These are phyloP conservation scores for Sporothrix phasma DNA, from an alignment of 2,329 filamentous ascomycete genomes.

Conservation along the genomic window DNA sequence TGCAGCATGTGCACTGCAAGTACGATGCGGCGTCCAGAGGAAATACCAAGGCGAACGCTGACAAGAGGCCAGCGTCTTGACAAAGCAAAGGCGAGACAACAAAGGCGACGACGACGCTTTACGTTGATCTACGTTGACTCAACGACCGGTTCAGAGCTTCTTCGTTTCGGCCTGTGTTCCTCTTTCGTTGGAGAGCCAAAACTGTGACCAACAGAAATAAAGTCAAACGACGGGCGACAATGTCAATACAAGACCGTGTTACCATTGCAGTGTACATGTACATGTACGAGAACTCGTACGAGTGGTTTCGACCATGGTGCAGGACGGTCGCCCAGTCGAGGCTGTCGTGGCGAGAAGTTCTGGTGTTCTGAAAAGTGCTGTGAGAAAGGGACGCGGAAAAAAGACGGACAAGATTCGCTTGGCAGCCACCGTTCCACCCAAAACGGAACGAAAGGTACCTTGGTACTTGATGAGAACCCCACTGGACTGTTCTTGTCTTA, in stretches of 20 bases:
- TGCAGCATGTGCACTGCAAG: too few relatives aligned
- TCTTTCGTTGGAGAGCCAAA: neutral
- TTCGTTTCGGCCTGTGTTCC: neutral
- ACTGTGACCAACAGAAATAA: neutral
- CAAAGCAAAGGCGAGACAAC: neutral
- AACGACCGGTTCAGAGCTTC: too few relatives aligned
- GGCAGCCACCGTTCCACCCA: neutral
- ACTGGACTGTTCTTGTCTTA: neutral
- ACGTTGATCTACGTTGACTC: neutral
- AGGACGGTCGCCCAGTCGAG: neutral
- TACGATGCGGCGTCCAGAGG: too few relatives aligned
- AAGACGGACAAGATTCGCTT: too few relatives aligned
- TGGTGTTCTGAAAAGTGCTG: neutral
- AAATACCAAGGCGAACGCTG: neutral
- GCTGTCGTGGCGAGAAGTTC: neutral
- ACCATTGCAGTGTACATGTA: too few relatives aligned
- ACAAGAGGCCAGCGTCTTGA: neutral
- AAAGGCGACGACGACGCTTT: neutral
- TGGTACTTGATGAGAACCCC: neutral
- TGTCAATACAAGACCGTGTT: too few relatives aligned
- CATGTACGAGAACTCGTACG: too few relatives aligned
- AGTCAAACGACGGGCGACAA: too few relatives aligned
- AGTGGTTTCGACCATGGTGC: too few relatives aligned
- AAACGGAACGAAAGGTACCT: neutral
- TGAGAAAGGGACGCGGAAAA: neutral